Base-by-base conservation (phyloP, 2,329 filamentous ascomycete species). In the Colletotrichum salicis region DNA sequence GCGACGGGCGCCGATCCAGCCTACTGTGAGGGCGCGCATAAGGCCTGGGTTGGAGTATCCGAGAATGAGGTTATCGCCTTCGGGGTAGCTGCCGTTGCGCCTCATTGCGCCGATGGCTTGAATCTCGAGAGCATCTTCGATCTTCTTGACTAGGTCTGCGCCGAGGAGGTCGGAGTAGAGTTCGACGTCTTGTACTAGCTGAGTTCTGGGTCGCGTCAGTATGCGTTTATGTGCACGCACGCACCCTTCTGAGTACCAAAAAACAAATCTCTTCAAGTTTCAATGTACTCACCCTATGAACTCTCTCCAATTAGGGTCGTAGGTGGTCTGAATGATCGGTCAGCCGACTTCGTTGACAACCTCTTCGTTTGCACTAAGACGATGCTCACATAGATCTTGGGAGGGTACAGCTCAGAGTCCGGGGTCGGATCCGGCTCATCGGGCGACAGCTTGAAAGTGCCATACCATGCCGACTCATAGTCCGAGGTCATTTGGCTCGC, bases 31-130 rank as follows among this genome's bases (percentile, higher is more conserved):
- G 3, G 80, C 79, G 4, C 83, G 79, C 82, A 85, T 84, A 37
- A 84, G 76, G 1, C 55, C 76, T 1, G 84, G 84, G 72, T 86
- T 86, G 0, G 80, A 81, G 74, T 84, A 84, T 0, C 76, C 82
- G 0, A 83, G 72, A 8, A 79, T 80, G 5, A 82, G 74, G 72
- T 84, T 84, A 72, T 85, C 83, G 8, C 71, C 79, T 15, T 77
- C 73, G 0, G 82, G 82, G 51, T 76, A 82, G 1, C 80, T 80
- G 2, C 82, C 82, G 61, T 84, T 83, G 33, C 82, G 80, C 5
- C 82, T 78, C 80, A 83, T 84, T 15, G 77, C 79, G 4, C 82
- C 82, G 15, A 83, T 75, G 4, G 82, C 82, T 3, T 81, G 79
- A 22, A 76, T 77, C 19, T 80, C 80, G 1, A 84, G 74, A 1